Evolutionary conservation across 2,329 filamentous ascomycete genomes (phyloP).

Genomic region (Hirsutella rhossiliensis): DNA sequence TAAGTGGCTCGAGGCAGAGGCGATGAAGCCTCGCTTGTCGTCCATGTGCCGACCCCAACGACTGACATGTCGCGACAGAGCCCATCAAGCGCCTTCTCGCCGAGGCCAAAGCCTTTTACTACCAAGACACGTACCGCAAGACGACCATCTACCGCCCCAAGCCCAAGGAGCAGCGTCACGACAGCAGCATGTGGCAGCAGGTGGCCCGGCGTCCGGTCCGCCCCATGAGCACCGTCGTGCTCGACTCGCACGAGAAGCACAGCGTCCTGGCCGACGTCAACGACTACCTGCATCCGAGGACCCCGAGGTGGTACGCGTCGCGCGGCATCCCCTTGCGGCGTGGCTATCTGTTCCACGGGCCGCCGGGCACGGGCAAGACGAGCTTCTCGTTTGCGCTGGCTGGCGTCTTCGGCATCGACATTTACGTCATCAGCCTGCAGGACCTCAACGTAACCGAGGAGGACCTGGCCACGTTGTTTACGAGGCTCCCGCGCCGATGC

Average conservation of each 20-base stretch:
- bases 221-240: slow-evolving; percentile 63
- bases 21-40: not conserved
- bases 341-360: slow-evolving; percentile 68
- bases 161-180: slow-evolving; percentile 31
- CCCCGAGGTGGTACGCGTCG: slow-evolving; percentile 61
- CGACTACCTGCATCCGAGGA: slow-evolving; percentile 62
- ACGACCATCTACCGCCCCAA: slow-evolving; percentile 45
- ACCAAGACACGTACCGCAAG: slow-evolving; percentile 38
- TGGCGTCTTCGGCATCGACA: slow-evolving; percentile 52
- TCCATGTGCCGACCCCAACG: not conserved
- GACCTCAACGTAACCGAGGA: slow-evolving; percentile 51
- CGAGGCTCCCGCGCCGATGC: slow-evolving; percentile 46
- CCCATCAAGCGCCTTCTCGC: slow-evolving; percentile 44
- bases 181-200: slow-evolving; percentile 37
- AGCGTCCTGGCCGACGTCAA: slow-evolving; percentile 60
- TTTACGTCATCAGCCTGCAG: slow-evolving; percentile 47
- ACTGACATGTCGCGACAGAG: slow-evolving; percentile 11
- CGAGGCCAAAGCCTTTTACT: slow-evolving; percentile 40
- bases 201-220: slow-evolving; percentile 53
- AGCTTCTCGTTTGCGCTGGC: slow-evolving; percentile 54
- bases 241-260: slow-evolving; percentile 55
- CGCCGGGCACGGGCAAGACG: slow-evolving; percentile 64
- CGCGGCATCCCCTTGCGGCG: slow-evolving; percentile 65
- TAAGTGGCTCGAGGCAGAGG: slow-evolving; percentile 3
- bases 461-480: slow-evolving; percentile 46